Evolutionary conservation across 2,329 filamentous ascomycete genomes (phyloP).

Genomic region (Fusarium continuum): DNA sequence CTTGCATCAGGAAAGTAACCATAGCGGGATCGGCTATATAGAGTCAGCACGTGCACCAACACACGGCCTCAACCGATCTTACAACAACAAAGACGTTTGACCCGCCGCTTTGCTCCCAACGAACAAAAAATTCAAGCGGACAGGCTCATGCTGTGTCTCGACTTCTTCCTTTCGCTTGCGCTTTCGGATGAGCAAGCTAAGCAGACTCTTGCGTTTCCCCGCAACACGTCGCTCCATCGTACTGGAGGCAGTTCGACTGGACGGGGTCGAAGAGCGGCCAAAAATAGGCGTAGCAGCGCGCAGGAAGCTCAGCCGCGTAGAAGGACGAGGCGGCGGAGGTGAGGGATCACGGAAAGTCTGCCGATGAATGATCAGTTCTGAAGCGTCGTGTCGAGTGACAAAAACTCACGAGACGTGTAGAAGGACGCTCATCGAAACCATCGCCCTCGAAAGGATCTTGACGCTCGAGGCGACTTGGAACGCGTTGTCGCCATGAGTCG

Average conservation of each 20-base stretch:
- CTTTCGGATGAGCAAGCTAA: conserved; percentile 44
- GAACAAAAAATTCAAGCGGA: conserved; percentile 50
- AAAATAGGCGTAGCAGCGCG: conserved; percentile 43
- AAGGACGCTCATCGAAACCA: conserved; percentile 45
- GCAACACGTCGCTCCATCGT: background rate
- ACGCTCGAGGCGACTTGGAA: conserved; percentile 49
- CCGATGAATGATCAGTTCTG: background rate
- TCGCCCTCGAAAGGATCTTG: conserved; percentile 50
- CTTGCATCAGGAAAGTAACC: conserved; percentile 52
- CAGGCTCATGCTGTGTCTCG: conserved; percentile 28
- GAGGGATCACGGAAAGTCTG: conserved; percentile 42
- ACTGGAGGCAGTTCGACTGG: conserved; percentile 25
- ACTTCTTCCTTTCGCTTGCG: conserved; percentile 37
- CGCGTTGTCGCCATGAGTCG: conserved; percentile 48
- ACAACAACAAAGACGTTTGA: conserved; percentile 53
- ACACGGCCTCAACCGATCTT: background rate
- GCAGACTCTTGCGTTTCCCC: conserved; percentile 28
- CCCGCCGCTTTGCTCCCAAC: conserved; percentile 47
- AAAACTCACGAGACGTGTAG: conserved; percentile 44
- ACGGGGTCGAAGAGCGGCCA: conserved; percentile 18
- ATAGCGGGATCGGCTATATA: conserved; percentile 49
- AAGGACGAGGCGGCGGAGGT: conserved; percentile 29
- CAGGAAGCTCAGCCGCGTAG: conserved; percentile 43
- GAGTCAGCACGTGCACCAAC: background rate
- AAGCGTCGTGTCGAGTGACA: rapidly evolving